Evolutionary conservation across 139 green algal genomes (phyloP).

Genomic region (Raphidocelis subcapitata): DNA sequence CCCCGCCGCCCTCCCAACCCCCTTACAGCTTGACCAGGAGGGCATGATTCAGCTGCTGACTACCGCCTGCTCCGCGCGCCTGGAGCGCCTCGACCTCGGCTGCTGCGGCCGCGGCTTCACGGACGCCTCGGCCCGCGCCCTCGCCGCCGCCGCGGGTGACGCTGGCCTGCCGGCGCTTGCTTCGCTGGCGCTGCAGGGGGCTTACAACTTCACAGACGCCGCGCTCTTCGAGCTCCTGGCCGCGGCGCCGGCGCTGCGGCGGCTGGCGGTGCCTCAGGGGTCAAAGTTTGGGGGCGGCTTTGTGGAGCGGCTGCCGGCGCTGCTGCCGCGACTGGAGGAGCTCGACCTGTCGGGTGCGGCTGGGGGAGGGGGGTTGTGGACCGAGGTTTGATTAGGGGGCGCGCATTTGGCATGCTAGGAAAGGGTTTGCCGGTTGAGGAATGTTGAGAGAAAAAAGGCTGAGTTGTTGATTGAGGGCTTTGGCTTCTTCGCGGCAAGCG

Average conservation of each 20-base stretch:
- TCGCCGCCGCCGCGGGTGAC: conserved; percentile 1
- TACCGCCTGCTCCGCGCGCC: conserved; percentile 17
- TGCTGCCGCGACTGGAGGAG: conserved; percentile 39
- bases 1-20: too few relatives aligned
- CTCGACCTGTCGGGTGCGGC: conserved; percentile 6
- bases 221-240: conserved; percentile 43
- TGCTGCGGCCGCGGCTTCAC: conserved; percentile 62
- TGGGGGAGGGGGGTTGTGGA: not conserved
- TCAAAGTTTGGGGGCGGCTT: conserved; percentile 28
- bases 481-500: too few relatives aligned
- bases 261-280: conserved; percentile 18
- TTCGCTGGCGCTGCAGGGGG: conserved; percentile 48
- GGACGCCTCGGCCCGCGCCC: conserved; percentile 39
- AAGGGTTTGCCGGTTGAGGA: too few relatives aligned
- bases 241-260: conserved; percentile 14
- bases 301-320: conserved; percentile 39
- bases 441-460: too few relatives aligned
- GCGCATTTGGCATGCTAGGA: too few relatives aligned
- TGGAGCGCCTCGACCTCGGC: conserved; percentile 62
- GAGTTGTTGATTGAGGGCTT: too few relatives aligned
- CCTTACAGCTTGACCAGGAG: conserved; percentile 33
- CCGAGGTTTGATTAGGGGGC: not conserved
- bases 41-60: conserved; percentile 35
- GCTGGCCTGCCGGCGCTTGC: conserved; percentile 33
- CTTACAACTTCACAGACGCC: conserved; percentile 58